These are phyloP conservation scores for Chrysoporthe deuterocubensis DNA, from an alignment of 2,329 filamentous ascomycete species.

Conservation along the genomic window DNA sequence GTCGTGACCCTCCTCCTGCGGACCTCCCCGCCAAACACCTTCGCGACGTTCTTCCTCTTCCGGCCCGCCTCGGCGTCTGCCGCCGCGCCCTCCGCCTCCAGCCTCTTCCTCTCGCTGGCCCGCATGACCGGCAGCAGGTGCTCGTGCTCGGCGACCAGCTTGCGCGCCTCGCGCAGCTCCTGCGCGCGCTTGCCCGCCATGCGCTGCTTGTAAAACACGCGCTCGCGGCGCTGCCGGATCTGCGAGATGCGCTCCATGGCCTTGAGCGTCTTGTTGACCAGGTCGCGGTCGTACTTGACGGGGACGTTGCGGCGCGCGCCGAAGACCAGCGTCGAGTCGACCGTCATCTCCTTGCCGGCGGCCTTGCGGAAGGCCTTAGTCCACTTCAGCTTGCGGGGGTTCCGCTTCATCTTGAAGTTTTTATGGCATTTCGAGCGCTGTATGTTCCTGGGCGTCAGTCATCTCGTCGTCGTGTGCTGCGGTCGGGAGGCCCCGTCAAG, in stretches of 20 bases:
- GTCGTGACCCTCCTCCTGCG: slow-evolving; percentile 42
- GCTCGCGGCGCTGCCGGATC: slow-evolving; percentile 81
- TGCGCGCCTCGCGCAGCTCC: slow-evolving; percentile 78
- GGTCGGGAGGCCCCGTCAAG: not conserved
- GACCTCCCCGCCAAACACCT: slow-evolving; percentile 47
- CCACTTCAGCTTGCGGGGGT: slow-evolving; percentile 92
- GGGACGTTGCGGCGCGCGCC: slow-evolving; percentile 92
- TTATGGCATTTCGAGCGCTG: slow-evolving; percentile 67
- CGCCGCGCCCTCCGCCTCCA: slow-evolving; percentile 41
- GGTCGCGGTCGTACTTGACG: slow-evolving; percentile 92
- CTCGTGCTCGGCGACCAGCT: slow-evolving; percentile 88
- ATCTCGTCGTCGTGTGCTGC: not conserved
- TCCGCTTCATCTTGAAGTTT: slow-evolving; percentile 93
- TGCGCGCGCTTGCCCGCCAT: slow-evolving; percentile 89
- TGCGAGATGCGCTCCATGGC: slow-evolving; percentile 91
- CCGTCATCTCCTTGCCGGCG: slow-evolving; percentile 85
- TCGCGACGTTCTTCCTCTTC: slow-evolving; percentile 36
- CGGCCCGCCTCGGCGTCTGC: slow-evolving; percentile 37
- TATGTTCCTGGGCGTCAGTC: slow-evolving; percentile 10
- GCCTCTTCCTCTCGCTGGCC: slow-evolving; percentile 56
- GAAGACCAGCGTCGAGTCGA: slow-evolving; percentile 93
- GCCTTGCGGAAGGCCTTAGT: slow-evolving; percentile 87
- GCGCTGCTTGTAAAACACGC: slow-evolving; percentile 90
- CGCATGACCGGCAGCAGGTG: slow-evolving; percentile 82
- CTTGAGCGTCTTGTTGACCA: slow-evolving; percentile 83